A percentile compares a stretch with the other conserved stretches of the same genome.
Evolutionary conservation across 345 rosid genomes (phyloP).

Genomic region (Turnera subulata): DNA sequence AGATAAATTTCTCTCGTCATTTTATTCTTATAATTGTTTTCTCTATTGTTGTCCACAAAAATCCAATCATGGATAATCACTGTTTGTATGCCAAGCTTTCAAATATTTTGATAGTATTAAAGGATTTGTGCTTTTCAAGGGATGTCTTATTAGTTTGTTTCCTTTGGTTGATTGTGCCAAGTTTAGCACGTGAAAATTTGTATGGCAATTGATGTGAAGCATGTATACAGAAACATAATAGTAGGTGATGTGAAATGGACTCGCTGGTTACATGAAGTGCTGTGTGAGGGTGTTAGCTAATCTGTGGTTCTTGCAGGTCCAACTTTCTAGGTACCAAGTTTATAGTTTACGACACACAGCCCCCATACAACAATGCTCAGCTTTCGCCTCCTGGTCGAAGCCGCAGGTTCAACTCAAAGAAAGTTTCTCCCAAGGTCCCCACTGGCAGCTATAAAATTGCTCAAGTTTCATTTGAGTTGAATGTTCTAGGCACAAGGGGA

Average conservation of each 20-base stretch:
- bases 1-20: too few species aligned
- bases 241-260: not conserved
- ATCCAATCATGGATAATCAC: not conserved
- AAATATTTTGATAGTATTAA: not conserved
- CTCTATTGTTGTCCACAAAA: not conserved
- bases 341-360: conserved; percentile 57
- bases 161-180: not conserved
- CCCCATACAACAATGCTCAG: conserved; percentile 32
- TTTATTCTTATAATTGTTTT: not conserved
- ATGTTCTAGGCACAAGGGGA: conserved; percentile 60
- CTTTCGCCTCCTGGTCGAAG: conserved; percentile 36
- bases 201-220: not conserved
- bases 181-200: not conserved
- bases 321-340: conserved; percentile 68
- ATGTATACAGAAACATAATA: not conserved
- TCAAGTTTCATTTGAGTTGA: conserved; percentile 50
- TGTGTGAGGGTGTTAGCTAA: not conserved
- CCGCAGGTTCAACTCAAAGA: conserved; percentile 53
- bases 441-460: conserved; percentile 56
- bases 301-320: conserved; percentile 33
- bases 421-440: conserved; percentile 63
- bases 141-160: not conserved
- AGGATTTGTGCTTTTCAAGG: not conserved
- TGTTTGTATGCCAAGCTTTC: too few species aligned
- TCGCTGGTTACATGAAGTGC: not conserved